These are phyloP conservation scores for Ascodesmis nigricans DNA, from an alignment of 495 filamentous ascomycete species.

Conservation along the genomic window DNA sequence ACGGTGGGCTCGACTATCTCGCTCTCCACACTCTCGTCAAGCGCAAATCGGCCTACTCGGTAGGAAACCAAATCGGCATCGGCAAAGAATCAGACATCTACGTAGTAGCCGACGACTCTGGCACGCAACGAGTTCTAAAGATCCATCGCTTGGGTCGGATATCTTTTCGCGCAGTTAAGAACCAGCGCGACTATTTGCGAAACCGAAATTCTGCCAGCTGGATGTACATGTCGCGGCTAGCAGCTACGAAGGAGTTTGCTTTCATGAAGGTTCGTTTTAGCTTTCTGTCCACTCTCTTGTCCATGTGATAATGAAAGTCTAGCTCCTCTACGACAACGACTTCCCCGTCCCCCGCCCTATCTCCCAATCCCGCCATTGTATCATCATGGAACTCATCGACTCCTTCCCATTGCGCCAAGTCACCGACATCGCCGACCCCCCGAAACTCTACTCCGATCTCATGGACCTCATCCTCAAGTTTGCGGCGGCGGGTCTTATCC, in stretches of 20 bases:
- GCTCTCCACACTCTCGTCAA: constrained; percentile 74
- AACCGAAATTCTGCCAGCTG: constrained; percentile 57
- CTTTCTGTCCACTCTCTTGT: neutral
- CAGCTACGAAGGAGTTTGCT: constrained; percentile 75
- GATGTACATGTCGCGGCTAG: constrained; percentile 92
- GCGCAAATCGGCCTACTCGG: constrained; percentile 56
- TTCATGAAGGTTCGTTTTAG: constrained; percentile 56
- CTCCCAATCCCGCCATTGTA: constrained; percentile 71
- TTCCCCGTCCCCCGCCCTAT: constrained; percentile 80
- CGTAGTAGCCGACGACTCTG: constrained; percentile 52
- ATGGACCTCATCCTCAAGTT: constrained; percentile 70
- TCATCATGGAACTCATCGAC: constrained; percentile 83
- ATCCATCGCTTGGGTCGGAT: constrained; percentile 52
- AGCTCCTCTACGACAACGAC: constrained; percentile 43
- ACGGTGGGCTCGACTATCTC: constrained; percentile 91
- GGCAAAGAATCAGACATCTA: constrained; percentile 96
- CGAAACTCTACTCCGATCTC: constrained; percentile 61
- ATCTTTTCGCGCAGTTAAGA: constrained; percentile 88
- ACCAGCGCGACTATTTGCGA: constrained; percentile 85
- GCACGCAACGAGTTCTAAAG: constrained; percentile 21
- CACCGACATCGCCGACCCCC: constrained; percentile 52
- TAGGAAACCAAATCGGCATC: constrained; percentile 85
- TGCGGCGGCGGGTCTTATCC: constrained; percentile 75
- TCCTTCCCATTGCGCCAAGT: constrained; percentile 77
- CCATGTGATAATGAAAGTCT: too few species aligned